Evolutionary conservation across 768 basidiomycete genomes (phyloP), one percentile per base, ranked within the genome.

Genomic region (Cytidiella melzeri): DNA sequence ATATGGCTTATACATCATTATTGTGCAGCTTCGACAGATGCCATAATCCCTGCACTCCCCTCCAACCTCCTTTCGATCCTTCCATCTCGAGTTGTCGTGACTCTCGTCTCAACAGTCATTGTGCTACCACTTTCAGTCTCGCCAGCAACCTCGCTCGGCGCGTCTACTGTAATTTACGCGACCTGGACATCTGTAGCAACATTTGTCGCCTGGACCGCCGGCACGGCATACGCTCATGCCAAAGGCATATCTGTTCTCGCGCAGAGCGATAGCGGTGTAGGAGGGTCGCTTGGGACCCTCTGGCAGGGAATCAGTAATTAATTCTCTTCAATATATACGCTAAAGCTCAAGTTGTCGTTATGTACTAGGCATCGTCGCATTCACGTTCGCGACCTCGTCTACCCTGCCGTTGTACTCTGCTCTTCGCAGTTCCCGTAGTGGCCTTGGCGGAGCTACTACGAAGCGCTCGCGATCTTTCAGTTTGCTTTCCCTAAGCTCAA

Each of bases 281-380:
- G 68, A 67, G 55, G 70, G 26, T 69, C 63, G 47, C 61, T 70
- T 44, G 79, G 80, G 21, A 57, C 69, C 27, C 67, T 83, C 41
- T 86, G 83, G 84, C 75, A 80, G 58, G 79, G 77, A 50, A 69
- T 80, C 47, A 77, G 86, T 87, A 53, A 52, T 81, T 77, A 19
- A 13, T 7, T 30, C n/a, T n/a, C n/a, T n/a, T n/a, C n/a, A n/a
- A n/a, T n/a, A n/a, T n/a, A n/a, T n/a, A n/a, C n/a, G n/a, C n/a
- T n/a, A n/a, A n/a, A n/a, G n/a, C n/a, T n/a, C n/a, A n/a, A n/a
- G n/a, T n/a, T n/a, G 26, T 21, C 37, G 12, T 2, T 27, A 24
- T 28, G 43, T 24, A 7, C 52, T 50, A 87, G 84, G 76, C 43
- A 74, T 73, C 18, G 74, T 72, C 20, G 76, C 79, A 7, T 87